Conservation (phyloP, 768 basidiomycete species). For the Crepidotus variabilis region DNA sequence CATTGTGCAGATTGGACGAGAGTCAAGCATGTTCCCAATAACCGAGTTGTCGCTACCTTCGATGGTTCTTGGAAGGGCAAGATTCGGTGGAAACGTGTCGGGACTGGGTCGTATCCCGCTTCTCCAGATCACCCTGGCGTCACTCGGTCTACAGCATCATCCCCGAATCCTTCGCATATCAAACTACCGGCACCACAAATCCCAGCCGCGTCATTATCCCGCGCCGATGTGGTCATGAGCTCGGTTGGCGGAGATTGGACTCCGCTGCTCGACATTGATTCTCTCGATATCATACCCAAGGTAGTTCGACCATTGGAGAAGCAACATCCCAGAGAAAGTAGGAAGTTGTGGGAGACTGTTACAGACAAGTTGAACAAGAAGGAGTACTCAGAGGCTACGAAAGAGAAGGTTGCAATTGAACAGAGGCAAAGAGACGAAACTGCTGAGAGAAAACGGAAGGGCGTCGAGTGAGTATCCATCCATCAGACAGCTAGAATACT, state of each 20-base stretch:
- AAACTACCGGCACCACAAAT: slow-evolving; percentile 34
- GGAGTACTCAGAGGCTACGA: slow-evolving; percentile 89
- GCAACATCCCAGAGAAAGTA: slow-evolving; percentile 79
- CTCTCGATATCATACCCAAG: slow-evolving; percentile 76
- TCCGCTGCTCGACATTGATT: slow-evolving; percentile 73
- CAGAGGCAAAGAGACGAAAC: slow-evolving; percentile 90
- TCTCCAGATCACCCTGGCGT: slow-evolving; percentile 16
- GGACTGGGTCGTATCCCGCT: slow-evolving; percentile 36
- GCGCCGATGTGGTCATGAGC: slow-evolving; percentile 35
- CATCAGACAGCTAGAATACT: background rate
- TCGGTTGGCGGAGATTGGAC: slow-evolving; percentile 28
- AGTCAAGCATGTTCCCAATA: slow-evolving; percentile 85
- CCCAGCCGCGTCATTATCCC: slow-evolving; percentile 38
- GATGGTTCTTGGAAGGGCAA: slow-evolving; percentile 87
- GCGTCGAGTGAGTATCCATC: slow-evolving; percentile 59
- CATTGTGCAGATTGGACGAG: slow-evolving; percentile 70
- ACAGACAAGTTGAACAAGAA: slow-evolving; percentile 73
- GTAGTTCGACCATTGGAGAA: slow-evolving; percentile 73
- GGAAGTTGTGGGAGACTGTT: slow-evolving; percentile 84
- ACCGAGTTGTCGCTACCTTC: slow-evolving; percentile 72
- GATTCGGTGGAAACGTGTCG: slow-evolving; percentile 74
- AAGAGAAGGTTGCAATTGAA: slow-evolving; percentile 88
- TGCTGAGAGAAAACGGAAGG: slow-evolving; percentile 80
- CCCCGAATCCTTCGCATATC: slow-evolving; percentile 42
- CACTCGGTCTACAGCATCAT: slow-evolving; percentile 41